A percentile compares a stretch with the other conserved stretches of the same genome.
Evolutionary conservation across 305 asterid species (phyloP).

Genomic region (Fraxinus velutina): DNA sequence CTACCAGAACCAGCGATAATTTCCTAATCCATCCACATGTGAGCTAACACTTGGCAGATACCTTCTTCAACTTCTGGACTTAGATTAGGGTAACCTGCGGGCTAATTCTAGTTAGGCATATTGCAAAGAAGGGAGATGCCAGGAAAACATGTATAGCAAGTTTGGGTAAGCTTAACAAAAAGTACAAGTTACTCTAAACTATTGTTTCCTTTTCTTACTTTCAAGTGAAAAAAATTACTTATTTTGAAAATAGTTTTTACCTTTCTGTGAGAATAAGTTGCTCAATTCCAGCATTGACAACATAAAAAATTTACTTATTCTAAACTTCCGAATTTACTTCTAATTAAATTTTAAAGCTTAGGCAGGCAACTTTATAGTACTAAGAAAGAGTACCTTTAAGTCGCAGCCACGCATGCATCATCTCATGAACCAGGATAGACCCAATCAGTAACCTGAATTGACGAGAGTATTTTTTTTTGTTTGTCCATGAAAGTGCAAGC

Average conservation of each 20-base stretch:
- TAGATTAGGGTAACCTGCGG: slow-evolving; percentile 74
- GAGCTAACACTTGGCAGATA: slow-evolving; percentile 85
- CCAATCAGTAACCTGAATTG: slow-evolving; percentile 77
- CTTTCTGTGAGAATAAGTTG: neutral
- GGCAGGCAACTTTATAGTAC: neutral
- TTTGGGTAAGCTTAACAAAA: neutral
- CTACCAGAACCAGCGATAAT: too few relatives aligned
- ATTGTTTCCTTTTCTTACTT: slow-evolving; percentile 38
- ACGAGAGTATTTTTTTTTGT: neutral
- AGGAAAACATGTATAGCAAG: neutral
- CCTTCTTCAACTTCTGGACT: slow-evolving; percentile 97
- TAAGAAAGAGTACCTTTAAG: slow-evolving; percentile 58
- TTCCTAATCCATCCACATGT: too few relatives aligned
- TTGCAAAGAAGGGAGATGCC: neutral
- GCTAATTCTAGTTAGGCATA: neutral
- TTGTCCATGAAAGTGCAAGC: slow-evolving; percentile 1
- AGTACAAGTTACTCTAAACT: neutral
- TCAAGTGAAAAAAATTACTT: neutral
- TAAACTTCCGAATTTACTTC: slow-evolving; percentile 14
- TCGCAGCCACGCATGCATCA: slow-evolving; percentile 99
- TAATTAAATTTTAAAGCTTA: neutral
- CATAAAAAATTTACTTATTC: slow-evolving; percentile 10
- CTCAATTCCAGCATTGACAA: neutral
- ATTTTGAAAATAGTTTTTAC: neutral
- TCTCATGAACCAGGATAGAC: slow-evolving; percentile 94